These are phyloP conservation scores for Zygoascus ofunaensis DNA, from an alignment of 805 yeast species.

Conservation along the genomic window DNA sequence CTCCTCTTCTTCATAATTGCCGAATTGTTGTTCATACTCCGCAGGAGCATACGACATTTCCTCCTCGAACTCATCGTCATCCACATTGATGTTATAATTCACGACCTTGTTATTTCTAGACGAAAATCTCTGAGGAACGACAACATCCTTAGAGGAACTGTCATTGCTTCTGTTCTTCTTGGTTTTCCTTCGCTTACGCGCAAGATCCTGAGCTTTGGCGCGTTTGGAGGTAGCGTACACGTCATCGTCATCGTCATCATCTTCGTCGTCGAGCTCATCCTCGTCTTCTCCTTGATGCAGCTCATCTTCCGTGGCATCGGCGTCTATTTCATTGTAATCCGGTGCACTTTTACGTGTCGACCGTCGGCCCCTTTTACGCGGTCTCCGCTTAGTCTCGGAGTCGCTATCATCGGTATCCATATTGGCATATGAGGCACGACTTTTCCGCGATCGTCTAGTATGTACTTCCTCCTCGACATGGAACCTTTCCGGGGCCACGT, in stretches of 20 bases:
- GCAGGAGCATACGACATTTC: constrained; percentile 23
- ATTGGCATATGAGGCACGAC: constrained; percentile 17
- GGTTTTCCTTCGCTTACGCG: constrained; percentile 18
- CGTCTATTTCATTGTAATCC: constrained; percentile 5
- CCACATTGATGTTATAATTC: constrained; percentile 67
- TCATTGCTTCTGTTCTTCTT: constrained; percentile 23
- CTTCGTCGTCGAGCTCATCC: constrained; percentile 22
- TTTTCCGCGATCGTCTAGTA: constrained; percentile 7
- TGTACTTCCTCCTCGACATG: constrained; percentile 14
- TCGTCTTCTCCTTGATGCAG: constrained; percentile 5
- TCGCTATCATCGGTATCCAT: constrained; percentile 20
- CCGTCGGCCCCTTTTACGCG: constrained; percentile 17
- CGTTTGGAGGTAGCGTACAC: constrained; percentile 13
- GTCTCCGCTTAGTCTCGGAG: constrained; percentile 19
- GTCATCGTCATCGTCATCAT: constrained; percentile 19
- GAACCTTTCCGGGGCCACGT: constrained; percentile 25
- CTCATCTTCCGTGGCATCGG: constrained; percentile 16
- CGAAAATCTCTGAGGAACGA: constrained; percentile 49
- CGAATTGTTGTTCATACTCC: constrained; percentile 7
- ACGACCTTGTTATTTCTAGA: constrained; percentile 63
- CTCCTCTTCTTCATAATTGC: constrained; percentile 4
- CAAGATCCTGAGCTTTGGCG: constrained; percentile 6
- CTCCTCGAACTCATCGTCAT: constrained; percentile 42
- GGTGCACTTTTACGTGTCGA: constrained; percentile 17
- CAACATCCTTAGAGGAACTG: constrained; percentile 4